A percentile compares a stretch with the other conserved stretches of the same genome.
phyloP scores from a whole-genome alignment of 768 basidiomycete genomes.

The Serendipita sp. region DNA sequence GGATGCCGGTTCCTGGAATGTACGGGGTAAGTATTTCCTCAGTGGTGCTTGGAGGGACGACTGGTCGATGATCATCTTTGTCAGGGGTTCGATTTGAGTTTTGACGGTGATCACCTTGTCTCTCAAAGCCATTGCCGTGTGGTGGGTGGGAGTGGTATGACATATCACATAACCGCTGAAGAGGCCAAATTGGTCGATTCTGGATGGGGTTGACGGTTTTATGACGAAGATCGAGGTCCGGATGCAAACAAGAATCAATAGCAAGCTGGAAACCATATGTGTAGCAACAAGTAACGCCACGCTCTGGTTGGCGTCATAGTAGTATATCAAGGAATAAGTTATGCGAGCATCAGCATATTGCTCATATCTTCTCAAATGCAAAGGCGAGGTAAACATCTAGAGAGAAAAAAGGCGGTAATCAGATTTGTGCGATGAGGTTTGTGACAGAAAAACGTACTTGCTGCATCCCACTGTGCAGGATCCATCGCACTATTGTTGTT shows the following conservation, averaged over 20 bases:
- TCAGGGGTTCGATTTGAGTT: background rate
- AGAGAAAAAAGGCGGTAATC: background rate
- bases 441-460: slow-evolving; percentile 47
- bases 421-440: slow-evolving; percentile 8
- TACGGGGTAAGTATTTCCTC: background rate
- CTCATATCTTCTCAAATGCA: slow-evolving; percentile 50
- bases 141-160: background rate
- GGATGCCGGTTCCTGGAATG: background rate
- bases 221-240: background rate
- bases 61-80: background rate
- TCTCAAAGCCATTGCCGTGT: background rate
- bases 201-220: background rate
- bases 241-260: background rate
- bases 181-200: background rate
- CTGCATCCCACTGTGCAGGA: slow-evolving; percentile 93
- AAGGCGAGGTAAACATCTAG: slow-evolving; percentile 89
- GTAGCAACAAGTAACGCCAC: background rate
- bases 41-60: background rate
- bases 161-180: background rate
- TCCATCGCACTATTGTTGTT: slow-evolving; percentile 85
- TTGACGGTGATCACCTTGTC: slow-evolving; percentile 2
- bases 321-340: background rate
- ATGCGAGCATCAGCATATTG: background rate
- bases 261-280: background rate
- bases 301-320: too few species aligned